A percentile compares a stretch with the other conserved stretches of the same genome.
Evolutionary conservation across 1,139 yeast species (phyloP).

Genomic region (Diutina neorugosa): DNA sequence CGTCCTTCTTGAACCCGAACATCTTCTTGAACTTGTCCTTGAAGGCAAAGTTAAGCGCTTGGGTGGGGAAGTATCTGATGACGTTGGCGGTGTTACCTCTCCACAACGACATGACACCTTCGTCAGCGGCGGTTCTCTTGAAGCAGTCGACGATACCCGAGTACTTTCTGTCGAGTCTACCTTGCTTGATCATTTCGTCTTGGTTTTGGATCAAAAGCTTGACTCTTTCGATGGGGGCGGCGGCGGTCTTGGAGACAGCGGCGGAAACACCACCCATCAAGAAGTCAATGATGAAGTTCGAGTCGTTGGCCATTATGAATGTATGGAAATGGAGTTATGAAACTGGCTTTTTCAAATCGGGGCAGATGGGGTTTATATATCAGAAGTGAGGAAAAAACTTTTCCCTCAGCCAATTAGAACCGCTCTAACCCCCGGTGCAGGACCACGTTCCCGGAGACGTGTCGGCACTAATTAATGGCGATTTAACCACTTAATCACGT

Average conservation of each 20-base stretch:
- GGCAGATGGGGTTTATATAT: neutral
- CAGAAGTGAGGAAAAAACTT: neutral
- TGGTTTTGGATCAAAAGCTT: slow-evolving; percentile 73
- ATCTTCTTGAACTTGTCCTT: slow-evolving; percentile 70
- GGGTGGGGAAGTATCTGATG: slow-evolving; percentile 77
- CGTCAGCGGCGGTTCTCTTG: slow-evolving; percentile 61
- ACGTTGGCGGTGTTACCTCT: slow-evolving; percentile 82
- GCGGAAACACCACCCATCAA: slow-evolving; percentile 80
- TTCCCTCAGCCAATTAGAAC: neutral
- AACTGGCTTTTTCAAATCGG: neutral
- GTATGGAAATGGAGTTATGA: slow-evolving; percentile 1
- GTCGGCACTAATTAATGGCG: neutral
- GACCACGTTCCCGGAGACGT: neutral
- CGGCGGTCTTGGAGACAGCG: slow-evolving; percentile 76
- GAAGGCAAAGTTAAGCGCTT: slow-evolving; percentile 78
- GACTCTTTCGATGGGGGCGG: slow-evolving; percentile 79
- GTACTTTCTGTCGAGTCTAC: slow-evolving; percentile 56
- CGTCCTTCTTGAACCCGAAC: slow-evolving; percentile 64
- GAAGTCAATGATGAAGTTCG: slow-evolving; percentile 28
- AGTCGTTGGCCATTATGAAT: slow-evolving; percentile 2
- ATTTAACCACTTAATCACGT: no score
- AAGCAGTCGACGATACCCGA: slow-evolving; percentile 62
- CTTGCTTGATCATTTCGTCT: slow-evolving; percentile 77
- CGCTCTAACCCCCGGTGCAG: neutral
- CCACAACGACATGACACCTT: slow-evolving; percentile 66